Percentiles rank a stretch among this genome's conserved stretches.
Conservation (phyloP, 75 land plant genomes). For the Selaginella tamariscina region DNA sequence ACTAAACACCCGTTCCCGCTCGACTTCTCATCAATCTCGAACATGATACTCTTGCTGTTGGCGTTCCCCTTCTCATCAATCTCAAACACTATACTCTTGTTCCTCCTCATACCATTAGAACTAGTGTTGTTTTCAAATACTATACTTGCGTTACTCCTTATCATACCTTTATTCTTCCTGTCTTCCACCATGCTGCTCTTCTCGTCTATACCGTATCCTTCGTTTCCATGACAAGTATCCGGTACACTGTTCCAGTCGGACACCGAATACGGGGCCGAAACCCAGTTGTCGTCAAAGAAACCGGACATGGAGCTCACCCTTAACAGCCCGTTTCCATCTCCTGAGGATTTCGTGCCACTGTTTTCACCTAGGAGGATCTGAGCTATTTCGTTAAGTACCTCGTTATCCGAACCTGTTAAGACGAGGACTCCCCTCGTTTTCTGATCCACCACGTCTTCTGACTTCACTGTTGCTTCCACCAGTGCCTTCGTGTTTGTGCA, state of each 20-base stretch:
- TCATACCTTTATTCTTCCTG: not conserved
- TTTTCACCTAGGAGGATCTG: conserved; percentile 15
- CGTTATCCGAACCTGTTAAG: not conserved
- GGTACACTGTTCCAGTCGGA: not conserved
- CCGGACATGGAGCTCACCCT: conserved; percentile 9
- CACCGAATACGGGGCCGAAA: not conserved
- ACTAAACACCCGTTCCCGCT: conserved; percentile 4
- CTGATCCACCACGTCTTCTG: not conserved
- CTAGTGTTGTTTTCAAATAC: no score
- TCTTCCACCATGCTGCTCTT: not conserved
- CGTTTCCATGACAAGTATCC: not conserved
- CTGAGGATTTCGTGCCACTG: not conserved
- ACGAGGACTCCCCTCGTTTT: conserved; percentile 8
- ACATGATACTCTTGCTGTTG: not conserved
- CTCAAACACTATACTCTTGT: no score
- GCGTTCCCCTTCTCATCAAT: no score
- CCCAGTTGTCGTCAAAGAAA: not conserved
- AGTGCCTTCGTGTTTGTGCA: not conserved
- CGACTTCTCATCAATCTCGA: not conserved
- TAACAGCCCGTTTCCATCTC: not conserved
- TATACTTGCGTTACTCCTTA: no score
- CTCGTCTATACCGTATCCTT: not conserved
- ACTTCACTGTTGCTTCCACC: conserved; percentile 9
- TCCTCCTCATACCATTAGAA: no score
- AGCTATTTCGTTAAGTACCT: conserved; percentile 15